These are phyloP conservation scores for Digitaria exilis DNA, from an alignment of 202 grass and related monocot genomes.

Conservation along the genomic window DNA sequence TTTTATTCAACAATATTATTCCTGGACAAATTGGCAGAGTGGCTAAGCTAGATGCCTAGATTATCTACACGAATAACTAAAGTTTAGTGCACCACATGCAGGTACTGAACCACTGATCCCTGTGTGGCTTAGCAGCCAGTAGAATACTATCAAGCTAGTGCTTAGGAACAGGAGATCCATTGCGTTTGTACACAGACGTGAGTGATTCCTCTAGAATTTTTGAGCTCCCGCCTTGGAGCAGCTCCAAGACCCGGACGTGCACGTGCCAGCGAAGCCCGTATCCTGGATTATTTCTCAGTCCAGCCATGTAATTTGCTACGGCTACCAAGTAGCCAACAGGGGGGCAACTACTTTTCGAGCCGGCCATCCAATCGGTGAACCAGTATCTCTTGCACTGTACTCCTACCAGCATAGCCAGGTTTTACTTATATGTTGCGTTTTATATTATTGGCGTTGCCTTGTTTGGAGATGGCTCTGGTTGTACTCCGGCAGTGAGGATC, in stretches of 20 bases:
- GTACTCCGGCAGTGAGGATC: too few species aligned
- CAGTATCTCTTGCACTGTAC: too few species aligned
- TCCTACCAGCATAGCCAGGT: too few species aligned
- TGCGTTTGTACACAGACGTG: background rate
- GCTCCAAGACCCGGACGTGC: background rate
- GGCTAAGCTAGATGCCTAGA: background rate
- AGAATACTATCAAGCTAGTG: background rate
- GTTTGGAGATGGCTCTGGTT: too few species aligned
- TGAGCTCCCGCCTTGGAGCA: background rate
- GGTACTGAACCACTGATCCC: background rate
- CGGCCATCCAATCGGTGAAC: background rate
- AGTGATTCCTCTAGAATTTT: background rate
- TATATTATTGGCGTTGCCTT: too few species aligned
- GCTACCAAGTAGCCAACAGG: background rate
- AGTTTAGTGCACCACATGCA: background rate
- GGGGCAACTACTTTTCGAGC: background rate
- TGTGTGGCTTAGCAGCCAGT: background rate
- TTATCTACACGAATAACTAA: background rate
- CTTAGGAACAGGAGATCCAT: conserved; percentile 2
- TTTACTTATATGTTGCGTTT: too few species aligned
- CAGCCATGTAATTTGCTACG: background rate
- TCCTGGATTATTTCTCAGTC: background rate
- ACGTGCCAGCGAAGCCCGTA: background rate
- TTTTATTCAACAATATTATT: background rate
- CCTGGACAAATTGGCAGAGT: background rate